Evolutionary conservation across 2,329 filamentous ascomycete species (phyloP), one percentile per base, ranked within the genome.

Genomic region (Colletotrichum sp.): DNA sequence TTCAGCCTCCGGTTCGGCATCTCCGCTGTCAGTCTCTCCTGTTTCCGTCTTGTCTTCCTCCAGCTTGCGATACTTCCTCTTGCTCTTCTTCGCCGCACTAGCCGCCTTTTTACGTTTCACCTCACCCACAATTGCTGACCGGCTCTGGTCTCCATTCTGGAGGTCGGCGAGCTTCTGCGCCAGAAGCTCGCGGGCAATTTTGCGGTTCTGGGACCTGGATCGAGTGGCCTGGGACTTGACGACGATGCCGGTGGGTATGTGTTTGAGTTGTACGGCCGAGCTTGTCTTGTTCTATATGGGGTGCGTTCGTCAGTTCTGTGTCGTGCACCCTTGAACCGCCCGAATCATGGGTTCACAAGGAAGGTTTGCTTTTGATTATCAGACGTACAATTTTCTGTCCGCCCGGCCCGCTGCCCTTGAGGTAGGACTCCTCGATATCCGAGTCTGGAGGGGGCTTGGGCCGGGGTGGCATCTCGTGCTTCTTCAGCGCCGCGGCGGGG

Each of bases 211-310:
- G 73, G 91, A 91, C 21, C 95, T 92, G 2, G 95, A 98, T 64
- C 97, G 93, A 10, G 97, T 99, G 24, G 94, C 95, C 85, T 99
- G 97, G 72, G 92, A 96, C 86, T 99, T 99, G 78, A 99, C 92
- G 16, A 99, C 96, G 69, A 98, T 92, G 77, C 96, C 96, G 1
- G 96, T 98, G 8, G 96, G 95, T 18, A 94, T 86, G 84, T 99
- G 97, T 79, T 94, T 97, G 43, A 99, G 89, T 83, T 99, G 97
- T 4, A 98, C 96, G 48, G 96, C 96, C 0, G 95, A 98, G 78
- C 93, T 96, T 30, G 97, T 99, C 92, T 99, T 99, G 86, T 99
- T 99, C 94, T 93, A 77, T 65, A 8, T 57, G 32, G 48, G 30
- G n/a, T 15, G n/a, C 15, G 60, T 63, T 67, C 66, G 63, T 71